Base-by-base conservation (phyloP, 129 eudicot genomes). In the Centella asiatica region DNA sequence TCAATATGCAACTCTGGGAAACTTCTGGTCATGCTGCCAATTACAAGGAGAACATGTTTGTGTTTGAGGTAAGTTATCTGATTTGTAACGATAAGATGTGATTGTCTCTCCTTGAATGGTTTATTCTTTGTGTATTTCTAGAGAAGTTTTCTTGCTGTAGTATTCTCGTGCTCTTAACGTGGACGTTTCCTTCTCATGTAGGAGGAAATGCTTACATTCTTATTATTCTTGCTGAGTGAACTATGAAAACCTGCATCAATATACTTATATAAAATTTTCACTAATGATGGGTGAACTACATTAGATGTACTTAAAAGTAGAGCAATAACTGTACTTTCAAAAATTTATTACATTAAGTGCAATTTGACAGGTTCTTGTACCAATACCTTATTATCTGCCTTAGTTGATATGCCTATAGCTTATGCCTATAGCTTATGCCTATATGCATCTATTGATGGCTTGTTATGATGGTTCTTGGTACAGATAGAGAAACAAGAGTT, bases 11-110 rank as follows among this genome's bases (percentile, higher is more conserved):
- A 68, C 77, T 92, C 37, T 92, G 99, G 99, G 95, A 92, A 76
- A 82, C 86, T 19, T 92, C 99, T 42, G 99, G 99, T 9, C 99
- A 87, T 76, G 96, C 98, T 42, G 92, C 90, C 42, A 92, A 92
- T 70, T 92, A 92, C 70, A 78, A 78, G 72, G 96, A 92, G 68
- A 92, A 92, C 74, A 92, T 92, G 99, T 92, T 92, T 78, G 75
- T 78, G 3, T 82, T 92, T 68, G 89, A 93, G 69, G 99, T 87
- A 56, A 60, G 86, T 48, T 15, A 20, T 57, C 20, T 27, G 10
- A 6, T 56, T 55, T 47, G 47, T 10, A 1, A n/a, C 27, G 24
- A n/a, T 57, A 1, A 5, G 39, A 1, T 1, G 37, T 17, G 37
- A 54, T 27, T 28, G 39, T 53, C n/a, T n/a, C 11, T 36, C 12